A percentile compares a stretch with the other conserved stretches of the same genome.
phyloP scores from a whole-genome alignment of 768 basidiomycete species.

The Pholiota microspora region DNA sequence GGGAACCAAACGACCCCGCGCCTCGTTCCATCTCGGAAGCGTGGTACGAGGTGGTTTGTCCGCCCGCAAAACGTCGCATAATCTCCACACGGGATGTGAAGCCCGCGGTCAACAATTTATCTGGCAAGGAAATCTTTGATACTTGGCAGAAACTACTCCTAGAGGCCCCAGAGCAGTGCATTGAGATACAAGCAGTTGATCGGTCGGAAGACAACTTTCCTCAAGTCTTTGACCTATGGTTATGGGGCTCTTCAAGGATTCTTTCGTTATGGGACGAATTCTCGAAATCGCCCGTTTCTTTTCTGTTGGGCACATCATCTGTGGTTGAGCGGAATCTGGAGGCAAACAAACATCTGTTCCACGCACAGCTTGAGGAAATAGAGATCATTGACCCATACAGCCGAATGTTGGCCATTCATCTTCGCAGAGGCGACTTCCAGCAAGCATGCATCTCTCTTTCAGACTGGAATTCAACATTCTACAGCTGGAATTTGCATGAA shows the following conservation, averaged over 20 bases:
- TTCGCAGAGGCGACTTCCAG: conserved; percentile 51
- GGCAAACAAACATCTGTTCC: conserved; percentile 39
- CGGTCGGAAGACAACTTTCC: conserved; percentile 33
- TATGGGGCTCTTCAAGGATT: conserved; percentile 38
- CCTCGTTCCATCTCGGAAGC: conserved; percentile 44
- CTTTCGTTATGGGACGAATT: conserved; percentile 44
- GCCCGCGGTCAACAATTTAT: conserved; percentile 25
- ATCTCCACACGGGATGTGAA: conserved; percentile 43
- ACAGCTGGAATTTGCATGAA: conserved; percentile 46
- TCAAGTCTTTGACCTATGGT: conserved; percentile 44
- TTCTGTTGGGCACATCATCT: conserved; percentile 38
- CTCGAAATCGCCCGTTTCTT: conserved; percentile 39
- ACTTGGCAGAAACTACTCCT: conserved; percentile 39
- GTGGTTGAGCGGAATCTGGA: conserved; percentile 41
- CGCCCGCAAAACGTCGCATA: conserved; percentile 33
- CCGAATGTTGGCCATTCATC: conserved; percentile 47
- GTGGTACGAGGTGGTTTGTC: conserved; percentile 48
- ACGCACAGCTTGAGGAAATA: conserved; percentile 22
- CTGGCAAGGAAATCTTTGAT: conserved; percentile 35
- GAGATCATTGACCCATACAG: conserved; percentile 35
- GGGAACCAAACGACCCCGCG: conserved; percentile 36
- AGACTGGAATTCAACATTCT: conserved; percentile 41
- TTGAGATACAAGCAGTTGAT: conserved; percentile 37
- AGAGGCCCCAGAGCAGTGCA: conserved; percentile 42
- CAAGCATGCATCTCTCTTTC: conserved; percentile 40